Conservation (phyloP, 2,329 filamentous ascomycete genomes). For the Aspergillus puulaauensis region DNA sequence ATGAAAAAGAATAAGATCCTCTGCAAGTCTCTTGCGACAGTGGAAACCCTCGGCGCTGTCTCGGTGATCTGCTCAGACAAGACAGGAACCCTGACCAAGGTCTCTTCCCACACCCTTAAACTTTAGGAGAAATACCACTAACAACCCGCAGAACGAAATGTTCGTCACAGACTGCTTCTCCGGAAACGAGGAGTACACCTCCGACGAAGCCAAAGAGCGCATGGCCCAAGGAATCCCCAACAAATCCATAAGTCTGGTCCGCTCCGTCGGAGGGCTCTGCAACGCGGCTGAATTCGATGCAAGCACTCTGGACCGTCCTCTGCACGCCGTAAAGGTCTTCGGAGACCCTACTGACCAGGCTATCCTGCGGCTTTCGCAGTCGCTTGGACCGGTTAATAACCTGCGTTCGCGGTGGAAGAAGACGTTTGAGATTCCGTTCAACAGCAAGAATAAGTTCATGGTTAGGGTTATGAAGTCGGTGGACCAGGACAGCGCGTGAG, state of each 20-base stretch:
- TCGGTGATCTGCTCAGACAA: conserved; percentile 76
- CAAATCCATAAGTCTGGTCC: conserved; percentile 54
- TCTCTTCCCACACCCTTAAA: background rate
- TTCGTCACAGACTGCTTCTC: conserved; percentile 68
- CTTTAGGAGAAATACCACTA: background rate
- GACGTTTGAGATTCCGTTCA: conserved; percentile 70
- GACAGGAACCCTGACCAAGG: conserved; percentile 54
- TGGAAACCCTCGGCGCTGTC: conserved; percentile 72
- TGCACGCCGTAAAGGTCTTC: conserved; percentile 64
- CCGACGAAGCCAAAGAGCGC: conserved; percentile 53
- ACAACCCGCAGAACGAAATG: conserved; percentile 62
- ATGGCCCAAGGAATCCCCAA: conserved; percentile 16
- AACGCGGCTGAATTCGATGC: conserved; percentile 76
- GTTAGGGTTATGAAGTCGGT: conserved; percentile 57
- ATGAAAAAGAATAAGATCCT: conserved; percentile 76
- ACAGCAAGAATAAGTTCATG: conserved; percentile 84
- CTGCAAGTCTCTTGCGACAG: conserved; percentile 77
- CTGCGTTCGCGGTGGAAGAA: conserved; percentile 64
- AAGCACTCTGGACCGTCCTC: conserved; percentile 57
- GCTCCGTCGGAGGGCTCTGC: conserved; percentile 64
- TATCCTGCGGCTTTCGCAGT: conserved; percentile 69
- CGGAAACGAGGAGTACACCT: conserved; percentile 52
- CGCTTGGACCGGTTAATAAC: conserved; percentile 59
- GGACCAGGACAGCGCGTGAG: conserved; percentile 6
- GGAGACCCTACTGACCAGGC: conserved; percentile 77